Evolutionary conservation across 83 land plant genomes (phyloP).

Genomic region (Picea abies): DNA sequence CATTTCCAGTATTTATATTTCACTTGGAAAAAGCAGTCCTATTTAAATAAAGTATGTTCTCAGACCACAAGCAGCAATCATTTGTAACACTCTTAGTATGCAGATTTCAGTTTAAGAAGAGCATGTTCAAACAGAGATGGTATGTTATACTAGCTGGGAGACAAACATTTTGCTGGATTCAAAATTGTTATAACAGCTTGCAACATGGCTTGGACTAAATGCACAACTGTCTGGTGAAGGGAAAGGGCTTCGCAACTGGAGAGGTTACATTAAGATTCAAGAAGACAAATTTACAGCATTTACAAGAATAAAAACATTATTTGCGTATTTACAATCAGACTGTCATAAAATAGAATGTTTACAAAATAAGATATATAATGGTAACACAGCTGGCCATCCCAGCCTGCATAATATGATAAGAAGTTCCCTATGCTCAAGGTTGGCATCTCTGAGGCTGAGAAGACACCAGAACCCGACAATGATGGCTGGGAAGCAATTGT

Average conservation of each 20-base stretch:
- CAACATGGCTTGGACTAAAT: background rate
- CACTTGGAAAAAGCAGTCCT: background rate
- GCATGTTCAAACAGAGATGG: too few species aligned
- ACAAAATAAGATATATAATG: background rate
- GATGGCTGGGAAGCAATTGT: too few species aligned
- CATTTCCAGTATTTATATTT: background rate
- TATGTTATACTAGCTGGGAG: too few species aligned
- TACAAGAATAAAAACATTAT: background rate
- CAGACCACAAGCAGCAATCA: background rate
- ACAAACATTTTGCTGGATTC: too few species aligned
- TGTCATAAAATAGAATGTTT: background rate
- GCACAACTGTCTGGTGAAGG: background rate
- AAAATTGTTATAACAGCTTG: too few species aligned
- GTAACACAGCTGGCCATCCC: too few species aligned
- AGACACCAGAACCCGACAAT: too few species aligned
- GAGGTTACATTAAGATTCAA: background rate
- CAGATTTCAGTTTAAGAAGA: background rate
- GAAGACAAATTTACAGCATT: background rate
- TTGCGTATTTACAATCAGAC: background rate
- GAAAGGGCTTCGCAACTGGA: background rate
- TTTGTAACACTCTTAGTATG: background rate
- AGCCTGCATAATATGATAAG: too few species aligned
- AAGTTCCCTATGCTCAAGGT: too few species aligned
- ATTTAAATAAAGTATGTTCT: background rate
- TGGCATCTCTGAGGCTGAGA: too few species aligned